phyloP scores from a whole-genome alignment of 352 stramenopile species.

The Pythium dissimile region DNA sequence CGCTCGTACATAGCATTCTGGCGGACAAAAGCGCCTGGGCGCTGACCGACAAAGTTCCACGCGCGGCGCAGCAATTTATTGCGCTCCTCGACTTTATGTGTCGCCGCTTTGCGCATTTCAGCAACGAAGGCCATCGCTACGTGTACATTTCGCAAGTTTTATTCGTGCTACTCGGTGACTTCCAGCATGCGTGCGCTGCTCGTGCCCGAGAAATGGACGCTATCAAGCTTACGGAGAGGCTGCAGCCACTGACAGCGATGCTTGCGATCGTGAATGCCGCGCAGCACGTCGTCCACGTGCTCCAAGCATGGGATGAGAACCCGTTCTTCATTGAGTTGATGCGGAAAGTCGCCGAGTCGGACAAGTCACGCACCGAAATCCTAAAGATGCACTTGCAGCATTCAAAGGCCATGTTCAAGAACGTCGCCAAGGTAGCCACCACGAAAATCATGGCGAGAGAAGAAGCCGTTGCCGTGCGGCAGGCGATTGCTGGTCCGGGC shows the following conservation, averaged over 20 bases:
- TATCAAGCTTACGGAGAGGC: background rate
- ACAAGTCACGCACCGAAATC: slow-evolving; percentile 50
- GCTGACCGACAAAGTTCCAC: background rate
- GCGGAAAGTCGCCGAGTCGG: slow-evolving; percentile 48
- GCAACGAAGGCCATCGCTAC: slow-evolving; percentile 60
- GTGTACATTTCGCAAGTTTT: slow-evolving; percentile 79
- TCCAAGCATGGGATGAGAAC: slow-evolving; percentile 65
- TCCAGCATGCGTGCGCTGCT: slow-evolving; percentile 17
- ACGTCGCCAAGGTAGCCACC: slow-evolving; percentile 41
- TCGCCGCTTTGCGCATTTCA: slow-evolving; percentile 58
- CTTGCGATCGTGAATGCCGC: slow-evolving; percentile 49
- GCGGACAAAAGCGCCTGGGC: slow-evolving; percentile 8
- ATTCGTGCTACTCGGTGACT: slow-evolving; percentile 36
- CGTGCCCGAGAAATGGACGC: slow-evolving; percentile 5
- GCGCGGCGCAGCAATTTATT: slow-evolving; percentile 32
- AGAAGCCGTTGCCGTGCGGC: slow-evolving; percentile 64
- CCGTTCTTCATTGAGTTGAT: slow-evolving; percentile 66
- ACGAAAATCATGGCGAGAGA: slow-evolving; percentile 55
- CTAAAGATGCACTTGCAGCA: slow-evolving; percentile 62
- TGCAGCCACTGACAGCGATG: slow-evolving; percentile 21
- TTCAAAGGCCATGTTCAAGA: slow-evolving; percentile 41
- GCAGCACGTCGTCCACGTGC: slow-evolving; percentile 33
- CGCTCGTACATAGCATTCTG: slow-evolving; percentile 20
- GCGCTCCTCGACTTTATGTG: slow-evolving; percentile 66
- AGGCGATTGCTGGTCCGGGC: slow-evolving; percentile 62